Percentiles rank a stretch among this genome's conserved stretches.
Evolutionary conservation across 345 rosid species (phyloP).

Genomic region (Carallia pectinifolia): DNA sequence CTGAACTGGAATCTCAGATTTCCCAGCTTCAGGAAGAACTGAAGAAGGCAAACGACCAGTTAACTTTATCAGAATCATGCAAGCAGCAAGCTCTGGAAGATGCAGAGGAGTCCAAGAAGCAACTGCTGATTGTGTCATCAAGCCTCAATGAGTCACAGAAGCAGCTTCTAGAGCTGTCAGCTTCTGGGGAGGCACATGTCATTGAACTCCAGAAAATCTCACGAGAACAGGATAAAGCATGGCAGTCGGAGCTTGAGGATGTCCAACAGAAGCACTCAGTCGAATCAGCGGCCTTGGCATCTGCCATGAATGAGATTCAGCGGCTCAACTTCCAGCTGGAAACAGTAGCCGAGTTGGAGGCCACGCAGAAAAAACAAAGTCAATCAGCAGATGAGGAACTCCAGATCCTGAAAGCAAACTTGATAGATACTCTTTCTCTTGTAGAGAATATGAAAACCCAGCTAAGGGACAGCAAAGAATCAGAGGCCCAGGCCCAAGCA

Average conservation of each 20-base stretch:
- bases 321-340: constrained; percentile 67
- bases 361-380: constrained; percentile 47
- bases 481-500: constrained; percentile 71
- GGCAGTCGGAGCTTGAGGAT: constrained; percentile 89
- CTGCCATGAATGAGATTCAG: constrained; percentile 81
- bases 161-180: constrained; percentile 64
- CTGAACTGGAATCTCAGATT: constrained; percentile 64
- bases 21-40: constrained; percentile 81
- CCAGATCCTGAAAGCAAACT: constrained; percentile 61
- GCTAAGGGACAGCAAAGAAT: constrained; percentile 58
- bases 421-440: constrained; percentile 56
- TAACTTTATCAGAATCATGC: constrained; percentile 58
- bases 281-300: constrained; percentile 73
- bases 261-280: constrained; percentile 66
- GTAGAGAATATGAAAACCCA: constrained; percentile 76
- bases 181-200: constrained; percentile 65
- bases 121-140: constrained; percentile 42
- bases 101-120: constrained; percentile 73
- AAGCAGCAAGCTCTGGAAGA: constrained; percentile 71
- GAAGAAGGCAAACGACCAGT: constrained; percentile 66
- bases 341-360: constrained; percentile 56
- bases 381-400: constrained; percentile 58
- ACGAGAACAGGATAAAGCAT: constrained; percentile 71
- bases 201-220: constrained; percentile 71
- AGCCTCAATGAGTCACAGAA: constrained; percentile 60